These are phyloP conservation scores for Polygonum maritimum DNA, from an alignment of 148 eudicot species.

Conservation along the genomic window DNA sequence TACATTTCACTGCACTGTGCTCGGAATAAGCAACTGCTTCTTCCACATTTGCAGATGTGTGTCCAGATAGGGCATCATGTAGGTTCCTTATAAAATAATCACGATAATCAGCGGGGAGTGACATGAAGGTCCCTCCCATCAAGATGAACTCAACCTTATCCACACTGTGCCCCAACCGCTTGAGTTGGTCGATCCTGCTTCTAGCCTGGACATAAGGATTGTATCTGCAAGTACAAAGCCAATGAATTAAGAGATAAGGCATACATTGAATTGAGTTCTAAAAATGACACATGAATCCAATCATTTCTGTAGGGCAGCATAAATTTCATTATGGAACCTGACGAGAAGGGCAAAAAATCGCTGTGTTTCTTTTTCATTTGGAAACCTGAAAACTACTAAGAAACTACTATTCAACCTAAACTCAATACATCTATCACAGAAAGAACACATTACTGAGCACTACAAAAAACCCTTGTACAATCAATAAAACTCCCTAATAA, in stretches of 20 bases:
- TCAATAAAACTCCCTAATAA: background rate
- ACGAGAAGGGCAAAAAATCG: background rate
- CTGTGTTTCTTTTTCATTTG: background rate
- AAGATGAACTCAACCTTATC: conserved; percentile 98
- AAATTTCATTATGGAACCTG: background rate
- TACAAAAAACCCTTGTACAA: background rate
- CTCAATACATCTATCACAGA: background rate
- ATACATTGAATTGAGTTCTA: background rate
- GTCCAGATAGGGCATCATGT: conserved; percentile 98
- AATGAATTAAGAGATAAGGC: background rate
- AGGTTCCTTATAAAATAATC: conserved; percentile 89
- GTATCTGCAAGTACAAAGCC: conserved; percentile 43
- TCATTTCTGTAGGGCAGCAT: background rate
- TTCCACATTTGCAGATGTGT: conserved; percentile 93
- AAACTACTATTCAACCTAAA: background rate
- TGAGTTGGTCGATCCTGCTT: conserved; percentile 96
- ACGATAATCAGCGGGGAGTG: conserved; percentile 88
- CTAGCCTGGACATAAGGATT: conserved; percentile 98
- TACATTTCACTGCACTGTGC: conserved; percentile 89
- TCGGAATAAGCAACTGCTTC: conserved; percentile 97
- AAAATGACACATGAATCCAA: background rate
- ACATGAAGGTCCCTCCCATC: conserved; percentile 99
- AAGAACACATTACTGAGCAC: background rate
- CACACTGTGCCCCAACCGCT: conserved; percentile 95
- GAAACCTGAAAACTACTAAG: background rate